Conservation (phyloP, 768 basidiomycete genomes). For the Tremella fuciformis region DNA sequence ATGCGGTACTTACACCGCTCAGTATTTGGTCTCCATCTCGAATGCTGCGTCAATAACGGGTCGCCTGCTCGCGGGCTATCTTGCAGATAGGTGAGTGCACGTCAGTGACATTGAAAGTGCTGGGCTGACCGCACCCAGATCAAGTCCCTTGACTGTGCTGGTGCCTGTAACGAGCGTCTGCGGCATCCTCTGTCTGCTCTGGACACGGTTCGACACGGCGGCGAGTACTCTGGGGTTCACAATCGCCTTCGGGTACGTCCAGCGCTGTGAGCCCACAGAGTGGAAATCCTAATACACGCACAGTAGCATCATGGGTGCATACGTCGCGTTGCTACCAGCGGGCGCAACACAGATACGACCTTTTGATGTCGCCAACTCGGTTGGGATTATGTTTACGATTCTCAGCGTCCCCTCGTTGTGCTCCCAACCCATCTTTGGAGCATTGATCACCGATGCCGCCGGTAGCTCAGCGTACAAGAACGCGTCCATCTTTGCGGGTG, state of each 20-base stretch:
- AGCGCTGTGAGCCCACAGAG: too few relatives aligned
- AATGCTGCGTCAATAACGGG: neutral
- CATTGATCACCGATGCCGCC: neutral
- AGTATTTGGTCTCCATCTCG: neutral
- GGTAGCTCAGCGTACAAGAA: neutral
- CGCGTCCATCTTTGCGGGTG: neutral
- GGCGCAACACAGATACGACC: neutral
- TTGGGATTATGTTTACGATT: neutral
- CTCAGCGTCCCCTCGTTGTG: neutral
- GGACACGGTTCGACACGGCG: neutral
- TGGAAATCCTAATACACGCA: too few relatives aligned
- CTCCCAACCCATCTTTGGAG: neutral
- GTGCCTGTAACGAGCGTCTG: neutral
- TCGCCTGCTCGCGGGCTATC: neutral
- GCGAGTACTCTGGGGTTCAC: neutral
- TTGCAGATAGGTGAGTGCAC: neutral
- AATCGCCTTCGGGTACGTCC: neutral
- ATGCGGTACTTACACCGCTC: neutral
- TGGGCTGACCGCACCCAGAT: neutral
- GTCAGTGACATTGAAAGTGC: neutral
- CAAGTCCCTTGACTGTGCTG: neutral
- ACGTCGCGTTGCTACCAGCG: neutral
- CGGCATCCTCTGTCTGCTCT: neutral
- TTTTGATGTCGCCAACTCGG: neutral
- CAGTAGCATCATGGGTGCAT: neutral